These are phyloP conservation scores for Symbiotaphrina buchneri DNA, from an alignment of 495 filamentous ascomycete genomes.

Conservation along the genomic window DNA sequence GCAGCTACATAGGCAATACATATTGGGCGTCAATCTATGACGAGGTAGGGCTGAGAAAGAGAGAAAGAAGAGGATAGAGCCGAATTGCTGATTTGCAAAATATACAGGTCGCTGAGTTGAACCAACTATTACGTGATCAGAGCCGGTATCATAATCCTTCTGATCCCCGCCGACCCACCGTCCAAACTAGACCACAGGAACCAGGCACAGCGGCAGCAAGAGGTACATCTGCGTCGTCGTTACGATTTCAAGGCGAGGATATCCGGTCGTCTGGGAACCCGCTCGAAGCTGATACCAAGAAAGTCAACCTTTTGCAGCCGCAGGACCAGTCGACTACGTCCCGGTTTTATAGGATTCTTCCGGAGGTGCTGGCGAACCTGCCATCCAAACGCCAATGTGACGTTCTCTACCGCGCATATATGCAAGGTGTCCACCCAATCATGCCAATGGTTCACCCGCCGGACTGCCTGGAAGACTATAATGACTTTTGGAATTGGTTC, in stretches of 20 bases:
- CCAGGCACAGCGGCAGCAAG: too few species aligned
- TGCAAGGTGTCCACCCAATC: conserved; percentile 1
- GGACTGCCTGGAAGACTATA: not conserved
- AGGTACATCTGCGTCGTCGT: too few species aligned
- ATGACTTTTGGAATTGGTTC: conserved; percentile 2
- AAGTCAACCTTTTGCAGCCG: not conserved
- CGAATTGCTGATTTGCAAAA: not conserved
- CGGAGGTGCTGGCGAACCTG: not conserved
- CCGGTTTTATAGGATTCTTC: not conserved
- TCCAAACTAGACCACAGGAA: too few species aligned
- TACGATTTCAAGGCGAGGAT: too few species aligned
- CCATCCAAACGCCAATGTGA: conserved; percentile 1
- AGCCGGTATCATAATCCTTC: too few species aligned
- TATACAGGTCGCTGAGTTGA: conserved; percentile 1
- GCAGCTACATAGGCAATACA: conserved; percentile 26
- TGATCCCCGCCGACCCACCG: too few species aligned
- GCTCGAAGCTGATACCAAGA: not conserved
- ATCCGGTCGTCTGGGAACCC: too few species aligned
- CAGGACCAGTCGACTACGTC: not conserved
- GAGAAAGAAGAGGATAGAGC: too few species aligned
- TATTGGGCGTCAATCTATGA: conserved; percentile 29
- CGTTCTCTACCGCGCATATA: conserved; percentile 1
- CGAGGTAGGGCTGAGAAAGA: conserved; percentile 16
- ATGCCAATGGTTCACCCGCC: conserved; percentile 3
- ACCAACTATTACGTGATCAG: not conserved